Evolutionary conservation across 768 basidiomycete genomes (phyloP), one percentile per base, ranked within the genome.

Genomic region (Gautieria morchelliformis): DNA sequence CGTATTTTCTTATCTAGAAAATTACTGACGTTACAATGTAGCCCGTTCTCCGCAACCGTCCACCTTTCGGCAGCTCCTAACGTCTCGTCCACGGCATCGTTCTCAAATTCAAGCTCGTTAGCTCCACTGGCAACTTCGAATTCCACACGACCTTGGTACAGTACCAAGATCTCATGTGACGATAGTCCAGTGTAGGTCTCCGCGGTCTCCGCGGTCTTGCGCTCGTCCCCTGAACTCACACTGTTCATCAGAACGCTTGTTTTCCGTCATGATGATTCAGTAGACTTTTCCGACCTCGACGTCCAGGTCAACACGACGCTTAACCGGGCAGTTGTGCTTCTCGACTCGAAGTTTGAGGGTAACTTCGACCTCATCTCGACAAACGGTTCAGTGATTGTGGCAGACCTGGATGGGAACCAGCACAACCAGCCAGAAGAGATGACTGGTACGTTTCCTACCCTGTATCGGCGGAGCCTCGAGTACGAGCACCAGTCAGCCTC

Each of bases 221-320:
- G 47, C 10, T 19, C 17, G 14, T 37, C 10, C 10, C 2, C 35
- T 37, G 35, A 37, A 50, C 46, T 57, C 17, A 57, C 20, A 12
- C 4, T 40, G 19, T n/a, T 22, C 5, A 10, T 20, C 44, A 57
- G 56, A 37, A 57, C 56, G 12, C 45, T 57, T 19, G 48, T 57
- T 15, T 49, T 57, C 46, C 45, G 42, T 20, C 56, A 57, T 27
- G 56, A 47, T 24, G 56, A 57, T 49, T 24, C 32, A 4, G 44
- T 57, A 33, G 35, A 47, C 32, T 49, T 19, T 22, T 57, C 56
- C 12, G 46, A 49, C 32, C n/a, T 57, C 17, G 37, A 47, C 50
- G 35, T 57, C n/a, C 45, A 57, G 24, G 47, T 57, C 5, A 57
- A 57, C 37, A 57, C 56, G 9, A 48, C 56, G 27, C 48, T 47